These are phyloP conservation scores for Pyrenophora seminiperda DNA, from an alignment of 2,329 filamentous ascomycete genomes.

Conservation along the genomic window DNA sequence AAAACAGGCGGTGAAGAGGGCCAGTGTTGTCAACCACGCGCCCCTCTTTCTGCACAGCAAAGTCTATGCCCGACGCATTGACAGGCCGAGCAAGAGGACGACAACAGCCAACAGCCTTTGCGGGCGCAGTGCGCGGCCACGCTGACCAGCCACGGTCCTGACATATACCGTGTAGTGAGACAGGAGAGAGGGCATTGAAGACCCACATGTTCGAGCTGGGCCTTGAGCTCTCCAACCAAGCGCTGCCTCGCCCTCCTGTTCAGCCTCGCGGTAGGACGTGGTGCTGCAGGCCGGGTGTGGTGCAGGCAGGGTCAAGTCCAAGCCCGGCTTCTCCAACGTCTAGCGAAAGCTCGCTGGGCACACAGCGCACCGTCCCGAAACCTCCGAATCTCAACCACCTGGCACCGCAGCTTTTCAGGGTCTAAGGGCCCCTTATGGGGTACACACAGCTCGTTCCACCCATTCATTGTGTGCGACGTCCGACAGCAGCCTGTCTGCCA, in stretches of 20 bases:
- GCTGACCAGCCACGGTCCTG: no score
- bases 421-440: constrained; percentile 1
- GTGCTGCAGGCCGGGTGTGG: constrained; percentile 16
- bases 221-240: constrained; percentile 23
- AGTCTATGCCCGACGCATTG: constrained; percentile 8
- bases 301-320: constrained; percentile 19
- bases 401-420: constrained; percentile 3
- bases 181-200: constrained; percentile 22
- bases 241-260: constrained; percentile 25
- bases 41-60: constrained; percentile 23
- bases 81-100: background rate
- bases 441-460: background rate
- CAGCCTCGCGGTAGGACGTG: constrained; percentile 33
- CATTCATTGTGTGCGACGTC: constrained; percentile 6
- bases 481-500: background rate
- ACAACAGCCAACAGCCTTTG: background rate
- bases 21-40: constrained; percentile 30
- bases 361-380: constrained; percentile 8
- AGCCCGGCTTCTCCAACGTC: constrained; percentile 14
- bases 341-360: constrained; percentile 6
- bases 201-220: constrained; percentile 22
- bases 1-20: constrained; percentile 30
- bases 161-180: no score
- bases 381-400: constrained; percentile 12
- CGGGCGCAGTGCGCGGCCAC: background rate